Percentiles rank a stretch among this genome's conserved stretches.
Conservation (phyloP, 768 basidiomycete genomes). For the Tulasnella sp. region DNA sequence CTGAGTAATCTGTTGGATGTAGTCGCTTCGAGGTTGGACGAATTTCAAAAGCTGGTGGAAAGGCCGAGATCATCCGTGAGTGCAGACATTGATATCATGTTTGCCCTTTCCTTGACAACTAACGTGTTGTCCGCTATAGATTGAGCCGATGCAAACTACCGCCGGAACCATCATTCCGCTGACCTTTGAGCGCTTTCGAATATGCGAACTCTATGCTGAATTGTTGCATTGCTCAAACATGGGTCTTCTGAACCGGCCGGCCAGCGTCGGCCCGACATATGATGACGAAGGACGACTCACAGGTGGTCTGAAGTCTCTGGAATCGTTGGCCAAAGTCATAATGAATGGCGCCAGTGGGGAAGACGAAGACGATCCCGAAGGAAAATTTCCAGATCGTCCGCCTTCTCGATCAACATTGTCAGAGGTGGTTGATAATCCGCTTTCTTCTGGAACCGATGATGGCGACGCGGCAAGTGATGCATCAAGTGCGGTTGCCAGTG, state of each 20-base stretch:
- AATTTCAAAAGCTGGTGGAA: constrained; percentile 55
- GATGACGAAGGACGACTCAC: constrained; percentile 71
- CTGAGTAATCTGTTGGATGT: constrained; percentile 67
- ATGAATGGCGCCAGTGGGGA: constrained; percentile 40
- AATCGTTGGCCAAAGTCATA: constrained; percentile 78
- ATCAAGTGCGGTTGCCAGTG: constrained; percentile 32
- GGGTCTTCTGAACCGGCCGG: constrained; percentile 77
- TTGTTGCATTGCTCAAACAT: constrained; percentile 97
- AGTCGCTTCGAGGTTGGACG: constrained; percentile 51
- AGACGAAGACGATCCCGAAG: constrained; percentile 21
- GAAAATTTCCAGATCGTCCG: too few relatives aligned
- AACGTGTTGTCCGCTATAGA: constrained; percentile 28
- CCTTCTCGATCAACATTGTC: too few relatives aligned
- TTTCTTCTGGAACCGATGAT: neutral
- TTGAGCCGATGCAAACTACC: constrained; percentile 55
- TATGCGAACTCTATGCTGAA: constrained; percentile 94
- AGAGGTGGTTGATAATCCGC: neutral
- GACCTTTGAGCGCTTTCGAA: constrained; percentile 88
- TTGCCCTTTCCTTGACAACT: too few relatives aligned
- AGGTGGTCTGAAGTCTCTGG: constrained; percentile 74
- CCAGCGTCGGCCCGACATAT: constrained; percentile 57
- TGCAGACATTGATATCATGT: constrained; percentile 12
- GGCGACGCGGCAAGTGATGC: neutral
- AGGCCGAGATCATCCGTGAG: constrained; percentile 68
- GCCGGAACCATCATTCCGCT: constrained; percentile 65